A percentile compares a stretch with the other conserved stretches of the same genome.
phyloP scores from a whole-genome alignment of 306 rosid genomes.

The Herpetospermum pedunculosum region DNA sequence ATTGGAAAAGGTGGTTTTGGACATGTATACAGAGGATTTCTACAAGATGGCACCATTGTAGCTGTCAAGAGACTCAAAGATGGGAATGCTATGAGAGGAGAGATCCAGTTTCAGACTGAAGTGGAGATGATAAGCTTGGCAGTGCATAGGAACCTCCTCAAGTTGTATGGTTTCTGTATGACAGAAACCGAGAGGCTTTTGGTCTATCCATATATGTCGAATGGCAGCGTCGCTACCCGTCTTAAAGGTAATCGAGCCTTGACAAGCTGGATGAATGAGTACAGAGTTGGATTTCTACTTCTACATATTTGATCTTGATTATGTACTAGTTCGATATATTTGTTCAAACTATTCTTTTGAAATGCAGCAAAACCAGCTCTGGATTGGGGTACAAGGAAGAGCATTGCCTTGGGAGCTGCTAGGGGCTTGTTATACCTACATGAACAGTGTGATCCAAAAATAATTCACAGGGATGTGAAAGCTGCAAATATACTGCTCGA shows the following conservation, averaged over 20 bases:
- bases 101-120: slow-evolving; percentile 58
- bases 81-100: slow-evolving; percentile 45
- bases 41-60: slow-evolving; percentile 40
- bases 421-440: slow-evolving; percentile 54
- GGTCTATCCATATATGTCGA: slow-evolving; percentile 66
- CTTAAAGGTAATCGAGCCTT: slow-evolving; percentile 35
- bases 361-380: slow-evolving; percentile 42
- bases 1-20: slow-evolving; percentile 60
- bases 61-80: slow-evolving; percentile 63
- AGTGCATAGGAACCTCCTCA: slow-evolving; percentile 57
- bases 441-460: slow-evolving; percentile 74
- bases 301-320: background rate
- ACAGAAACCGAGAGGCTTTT: slow-evolving; percentile 43
- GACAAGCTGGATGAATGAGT: background rate
- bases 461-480: slow-evolving; percentile 63
- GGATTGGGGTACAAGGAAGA: slow-evolving; percentile 60
- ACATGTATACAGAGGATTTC: slow-evolving; percentile 54
- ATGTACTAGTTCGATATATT: background rate
- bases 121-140: slow-evolving; percentile 66
- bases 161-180: slow-evolving; percentile 48
- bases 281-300: background rate
- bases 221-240: slow-evolving; percentile 62
- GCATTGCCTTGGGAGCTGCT: slow-evolving; percentile 61
- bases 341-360: slow-evolving; percentile 1
- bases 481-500: slow-evolving; percentile 68